Evolutionary conservation across 805 yeast species (phyloP).

Genomic region (Tetrapisispora pingtungensis): DNA sequence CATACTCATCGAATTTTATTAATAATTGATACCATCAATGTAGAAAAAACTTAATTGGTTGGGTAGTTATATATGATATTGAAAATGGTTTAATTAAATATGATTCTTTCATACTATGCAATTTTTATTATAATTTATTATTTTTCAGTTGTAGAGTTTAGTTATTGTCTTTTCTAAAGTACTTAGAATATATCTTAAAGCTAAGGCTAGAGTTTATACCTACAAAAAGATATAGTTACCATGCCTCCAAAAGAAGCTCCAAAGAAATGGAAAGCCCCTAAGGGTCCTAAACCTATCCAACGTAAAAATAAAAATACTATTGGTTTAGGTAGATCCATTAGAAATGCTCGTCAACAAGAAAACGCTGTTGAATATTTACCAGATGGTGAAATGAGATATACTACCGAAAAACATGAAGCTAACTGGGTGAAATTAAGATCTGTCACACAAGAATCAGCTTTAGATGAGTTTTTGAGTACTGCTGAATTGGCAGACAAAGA

Average conservation of each 20-base stretch:
- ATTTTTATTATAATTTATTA: too few relatives aligned
- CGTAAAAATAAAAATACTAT: constrained; percentile 75
- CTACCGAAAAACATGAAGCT: constrained; percentile 75
- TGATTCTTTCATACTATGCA: too few relatives aligned
- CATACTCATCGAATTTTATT: not conserved
- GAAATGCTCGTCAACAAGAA: constrained; percentile 60
- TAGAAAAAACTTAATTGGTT: too few relatives aligned
- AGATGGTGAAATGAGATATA: constrained; percentile 82
- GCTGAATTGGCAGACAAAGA: constrained; percentile 95
- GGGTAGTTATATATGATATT: too few relatives aligned
- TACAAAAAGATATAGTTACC: not conserved
- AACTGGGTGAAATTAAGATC: constrained; percentile 86
- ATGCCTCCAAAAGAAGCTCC: constrained; percentile 39
- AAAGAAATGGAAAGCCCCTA: constrained; percentile 79
- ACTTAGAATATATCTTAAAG: too few relatives aligned
- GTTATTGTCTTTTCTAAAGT: too few relatives aligned
- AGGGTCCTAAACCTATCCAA: constrained; percentile 85
- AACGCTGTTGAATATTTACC: constrained; percentile 64
- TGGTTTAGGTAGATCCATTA: constrained; percentile 79
- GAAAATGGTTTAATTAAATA: too few relatives aligned
- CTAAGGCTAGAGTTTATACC: not conserved
- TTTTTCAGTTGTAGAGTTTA: too few relatives aligned
- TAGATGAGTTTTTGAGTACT: constrained; percentile 89
- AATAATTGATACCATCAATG: not conserved
- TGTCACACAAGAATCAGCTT: constrained; percentile 86